These are phyloP conservation scores for Trichaptum fuscoviolaceum DNA, from an alignment of 768 basidiomycete species.

Conservation along the genomic window DNA sequence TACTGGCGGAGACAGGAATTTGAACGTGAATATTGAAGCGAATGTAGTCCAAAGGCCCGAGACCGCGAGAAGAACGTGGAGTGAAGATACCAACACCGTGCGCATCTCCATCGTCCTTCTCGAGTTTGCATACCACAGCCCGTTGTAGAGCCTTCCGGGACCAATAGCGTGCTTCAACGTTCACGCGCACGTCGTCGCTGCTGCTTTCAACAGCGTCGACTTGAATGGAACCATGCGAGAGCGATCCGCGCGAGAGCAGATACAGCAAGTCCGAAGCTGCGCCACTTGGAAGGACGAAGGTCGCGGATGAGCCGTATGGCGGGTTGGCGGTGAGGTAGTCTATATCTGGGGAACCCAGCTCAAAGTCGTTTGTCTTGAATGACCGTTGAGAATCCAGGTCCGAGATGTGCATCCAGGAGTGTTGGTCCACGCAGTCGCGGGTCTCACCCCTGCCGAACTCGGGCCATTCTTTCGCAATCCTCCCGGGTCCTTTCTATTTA, in stretches of 20 bases:
- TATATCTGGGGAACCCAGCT: too few relatives aligned
- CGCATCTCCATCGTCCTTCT: conserved; percentile 11
- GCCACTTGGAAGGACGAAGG: conserved; percentile 23
- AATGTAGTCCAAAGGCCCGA: conserved; percentile 14
- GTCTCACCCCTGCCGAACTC: neutral
- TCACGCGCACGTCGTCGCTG: conserved; percentile 16
- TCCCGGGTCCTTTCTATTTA: neutral
- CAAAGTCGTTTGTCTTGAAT: too few relatives aligned
- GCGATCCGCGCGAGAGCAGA: conserved; percentile 24
- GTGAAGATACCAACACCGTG: conserved; percentile 28
- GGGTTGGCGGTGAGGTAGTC: neutral
- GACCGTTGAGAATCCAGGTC: neutral
- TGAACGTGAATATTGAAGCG: conserved; percentile 31
- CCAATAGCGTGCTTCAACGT: conserved; percentile 17
- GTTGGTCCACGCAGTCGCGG: neutral
- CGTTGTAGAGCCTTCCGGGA: conserved; percentile 8
- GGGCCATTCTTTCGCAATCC: neutral
- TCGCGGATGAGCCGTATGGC: conserved; percentile 20
- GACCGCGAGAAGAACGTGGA: neutral
- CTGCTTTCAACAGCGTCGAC: neutral
- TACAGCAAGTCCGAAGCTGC: conserved; percentile 24
- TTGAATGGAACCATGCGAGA: neutral
- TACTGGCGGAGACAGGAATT: conserved; percentile 28
- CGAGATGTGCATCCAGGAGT: neutral
- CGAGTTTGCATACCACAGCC: conserved; percentile 19